Conservation (phyloP, 176 grass and related monocot genomes). For the Carex kokanica region DNA sequence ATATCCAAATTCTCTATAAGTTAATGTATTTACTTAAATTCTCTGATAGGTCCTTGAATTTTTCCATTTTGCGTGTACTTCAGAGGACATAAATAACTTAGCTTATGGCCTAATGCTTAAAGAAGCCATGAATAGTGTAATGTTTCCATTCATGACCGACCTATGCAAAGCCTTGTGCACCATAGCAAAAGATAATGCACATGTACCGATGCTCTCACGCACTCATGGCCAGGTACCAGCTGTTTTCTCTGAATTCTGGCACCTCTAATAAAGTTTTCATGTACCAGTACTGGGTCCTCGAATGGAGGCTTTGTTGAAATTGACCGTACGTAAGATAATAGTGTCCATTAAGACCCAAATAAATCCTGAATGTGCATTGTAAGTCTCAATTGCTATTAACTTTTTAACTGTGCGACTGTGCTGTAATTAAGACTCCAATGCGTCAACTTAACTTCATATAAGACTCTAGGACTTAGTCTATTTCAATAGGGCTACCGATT, state of each 20-base stretch:
- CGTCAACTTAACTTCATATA: no score
- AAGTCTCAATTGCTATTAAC: not conserved
- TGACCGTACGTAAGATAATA: not conserved
- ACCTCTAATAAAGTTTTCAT: not conserved
- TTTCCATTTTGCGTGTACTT: constrained; percentile 97
- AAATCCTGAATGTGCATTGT: no score
- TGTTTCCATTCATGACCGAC: constrained; percentile 69
- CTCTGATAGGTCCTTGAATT: constrained; percentile 71
- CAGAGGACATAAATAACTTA: constrained; percentile 94
- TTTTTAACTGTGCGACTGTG: not conserved
- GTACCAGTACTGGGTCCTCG: not conserved
- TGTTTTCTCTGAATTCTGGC: not conserved
- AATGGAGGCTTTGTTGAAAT: not conserved
- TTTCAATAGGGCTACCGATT: not conserved
- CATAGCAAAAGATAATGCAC: constrained; percentile 63
- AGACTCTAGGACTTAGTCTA: not conserved
- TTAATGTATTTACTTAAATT: constrained; percentile 12
- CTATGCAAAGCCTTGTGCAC: constrained; percentile 46
- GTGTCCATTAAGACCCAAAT: not conserved
- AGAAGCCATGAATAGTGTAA: constrained; percentile 61
- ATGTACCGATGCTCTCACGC: constrained; percentile 59
- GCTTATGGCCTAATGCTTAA: constrained; percentile 76
- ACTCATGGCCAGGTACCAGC: constrained; percentile 87
- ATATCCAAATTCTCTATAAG: not conserved
- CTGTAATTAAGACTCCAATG: not conserved